phyloP scores from a whole-genome alignment of 768 basidiomycete genomes.

The Collybia mongolica region DNA sequence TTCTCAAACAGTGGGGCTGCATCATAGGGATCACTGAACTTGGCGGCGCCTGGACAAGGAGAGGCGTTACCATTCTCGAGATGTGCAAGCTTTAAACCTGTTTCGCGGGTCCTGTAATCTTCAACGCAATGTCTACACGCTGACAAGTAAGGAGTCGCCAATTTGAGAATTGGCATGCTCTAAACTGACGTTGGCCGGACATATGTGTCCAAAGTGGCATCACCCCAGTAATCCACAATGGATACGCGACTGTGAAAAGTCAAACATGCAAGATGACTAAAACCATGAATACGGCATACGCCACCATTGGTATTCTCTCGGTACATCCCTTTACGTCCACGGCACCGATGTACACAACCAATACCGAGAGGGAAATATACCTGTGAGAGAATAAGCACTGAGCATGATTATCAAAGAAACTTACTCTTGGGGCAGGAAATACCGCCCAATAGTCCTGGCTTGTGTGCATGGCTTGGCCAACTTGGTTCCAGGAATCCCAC shows the following conservation, averaged over 20 bases:
- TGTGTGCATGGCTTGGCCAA: no score
- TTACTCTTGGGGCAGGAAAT: slow-evolving; percentile 9
- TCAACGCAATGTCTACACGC: slow-evolving; percentile 41
- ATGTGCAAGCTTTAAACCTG: slow-evolving; percentile 40
- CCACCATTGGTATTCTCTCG: slow-evolving; percentile 48
- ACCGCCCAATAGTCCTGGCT: no score
- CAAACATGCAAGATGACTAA: slow-evolving; percentile 4
- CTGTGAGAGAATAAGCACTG: slow-evolving; percentile 17
- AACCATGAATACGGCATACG: slow-evolving; percentile 31
- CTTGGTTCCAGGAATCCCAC: no score
- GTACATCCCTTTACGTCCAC: slow-evolving; percentile 18
- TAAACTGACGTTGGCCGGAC: slow-evolving; percentile 52
- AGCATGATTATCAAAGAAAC: neutral
- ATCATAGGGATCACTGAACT: neutral
- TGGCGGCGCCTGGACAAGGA: neutral
- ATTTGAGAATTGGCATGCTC: no score
- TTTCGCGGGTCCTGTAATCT: slow-evolving; percentile 45
- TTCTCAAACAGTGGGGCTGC: slow-evolving; percentile 49
- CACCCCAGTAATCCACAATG: slow-evolving; percentile 46
- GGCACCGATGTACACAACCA: slow-evolving; percentile 41
- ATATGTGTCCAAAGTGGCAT: slow-evolving; percentile 44
- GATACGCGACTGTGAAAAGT: slow-evolving; percentile 43
- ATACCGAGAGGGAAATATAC: slow-evolving; percentile 46
- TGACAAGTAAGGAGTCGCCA: neutral
- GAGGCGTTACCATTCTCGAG: slow-evolving; percentile 36